Percentiles rank a stretch among this genome's conserved stretches.
Evolutionary conservation across 2,329 filamentous ascomycete genomes (phyloP).

Genomic region (Bipolaris bicolor): DNA sequence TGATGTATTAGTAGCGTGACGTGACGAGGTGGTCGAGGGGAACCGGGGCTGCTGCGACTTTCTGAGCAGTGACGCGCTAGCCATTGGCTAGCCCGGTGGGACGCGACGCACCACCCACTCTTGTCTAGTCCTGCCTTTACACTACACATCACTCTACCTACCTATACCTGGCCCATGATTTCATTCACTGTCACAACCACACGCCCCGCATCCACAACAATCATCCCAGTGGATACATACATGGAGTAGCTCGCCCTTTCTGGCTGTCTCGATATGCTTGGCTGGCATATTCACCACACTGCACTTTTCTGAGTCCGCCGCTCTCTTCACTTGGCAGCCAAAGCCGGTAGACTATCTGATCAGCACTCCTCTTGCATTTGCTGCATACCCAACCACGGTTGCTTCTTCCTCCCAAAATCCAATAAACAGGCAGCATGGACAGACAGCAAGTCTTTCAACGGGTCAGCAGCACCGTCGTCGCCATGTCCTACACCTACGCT

Average conservation of each 20-base stretch:
- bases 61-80: constrained; percentile 29
- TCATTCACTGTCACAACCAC: too few relatives aligned
- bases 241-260: background rate
- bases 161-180: background rate
- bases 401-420: background rate
- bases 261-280: background rate
- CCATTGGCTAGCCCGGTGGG: constrained; percentile 16
- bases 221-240: background rate
- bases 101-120: constrained; percentile 16
- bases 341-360: background rate
- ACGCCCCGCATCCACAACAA: background rate
- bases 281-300: background rate
- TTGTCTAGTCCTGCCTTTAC: constrained; percentile 10
- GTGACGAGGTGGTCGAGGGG: constrained; percentile 17
- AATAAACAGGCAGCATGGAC: constrained; percentile 33
- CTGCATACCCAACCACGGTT: background rate
- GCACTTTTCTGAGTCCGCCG: background rate
- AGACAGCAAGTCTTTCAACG: constrained; percentile 50
- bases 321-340: background rate
- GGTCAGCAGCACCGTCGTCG: constrained; percentile 26
- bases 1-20: constrained; percentile 1
- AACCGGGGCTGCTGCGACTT: constrained; percentile 12
- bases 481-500: background rate
- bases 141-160: background rate
- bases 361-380: background rate